Base-by-base conservation (phyloP, 2,329 filamentous ascomycete species). In the Claviceps humidiphila region DNA sequence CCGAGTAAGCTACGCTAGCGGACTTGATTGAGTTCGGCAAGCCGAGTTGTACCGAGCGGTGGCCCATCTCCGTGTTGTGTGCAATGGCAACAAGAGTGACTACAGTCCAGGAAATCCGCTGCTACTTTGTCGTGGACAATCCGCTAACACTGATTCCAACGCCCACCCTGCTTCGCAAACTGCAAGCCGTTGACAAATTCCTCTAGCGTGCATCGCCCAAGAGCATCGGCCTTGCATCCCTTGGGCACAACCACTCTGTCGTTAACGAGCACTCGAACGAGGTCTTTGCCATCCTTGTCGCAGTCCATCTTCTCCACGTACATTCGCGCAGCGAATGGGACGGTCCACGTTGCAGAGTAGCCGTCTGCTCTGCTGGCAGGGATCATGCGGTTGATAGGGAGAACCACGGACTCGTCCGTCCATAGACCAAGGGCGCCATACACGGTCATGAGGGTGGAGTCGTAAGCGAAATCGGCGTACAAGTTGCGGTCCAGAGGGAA, bases 391-490 rank as follows among this genome's bases (percentile, higher is more conserved):
- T 70, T 71, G 22, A 74, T 75, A 2, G 76, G 73, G 24, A 85
- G 68, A 11, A 74, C 9, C 30, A 34, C 71, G 14, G 64, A 60
- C 0, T 81, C 87, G 44, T 67, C 69, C 58, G 89, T 86, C 68
- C 89, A 95, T 26, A 95, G 70, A 0, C 89, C 87, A 57, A 96
- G 63, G 0, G 89, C 88, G 5, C 81, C 81, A 63, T 87, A 85
- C 6, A 94, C 80, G 7, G 78, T 77, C 34, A 79, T 80, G 81
- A 96, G 89, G 63, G 85, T 82, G 65, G 94, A 95, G 68, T 96
- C 90, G 67, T 96, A 90, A 56, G 83, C 87, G 63, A 96, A 95
- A 67, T 96, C 90, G 0, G 88, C 89, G 62, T 94, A 95, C 1
- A 95, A 69, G 11, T 70, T 69, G 44, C 71, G 68, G 55, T 77